Base-by-base conservation (phyloP, 2,329 filamentous ascomycete species). In the Fusarium sp. region DNA sequence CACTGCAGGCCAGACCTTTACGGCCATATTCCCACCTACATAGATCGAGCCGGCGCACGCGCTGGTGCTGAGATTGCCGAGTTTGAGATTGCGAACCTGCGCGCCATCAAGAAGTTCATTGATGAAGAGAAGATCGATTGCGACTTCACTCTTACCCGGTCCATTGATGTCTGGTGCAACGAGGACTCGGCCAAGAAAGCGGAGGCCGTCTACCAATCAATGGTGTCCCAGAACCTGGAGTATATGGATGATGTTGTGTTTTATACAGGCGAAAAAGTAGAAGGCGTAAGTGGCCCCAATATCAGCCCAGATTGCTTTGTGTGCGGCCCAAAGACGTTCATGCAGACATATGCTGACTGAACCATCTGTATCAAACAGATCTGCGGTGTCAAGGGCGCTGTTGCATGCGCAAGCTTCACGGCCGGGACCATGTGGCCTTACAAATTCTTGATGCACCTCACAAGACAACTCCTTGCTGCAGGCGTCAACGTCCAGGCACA, bases 401-500 rank as follows among this genome's bases (percentile, higher is more conserved):
- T 60, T 36, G 57, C 57, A 42, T 60, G 57, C 38, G 57, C 57
- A 15, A 60, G 57, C 57, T 60, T 60, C 0, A 60, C 57, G 6
- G 57, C 57, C 1, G 57, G 57, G 3, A 60, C 57, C 22, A 54
- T 60, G 22, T 60, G 57, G 57, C 57, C 57, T 8, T 60, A 35
- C 38, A 60, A 54, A 36, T 60, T 60, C 55, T 77, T 73, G 41
- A 75, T 72, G 69, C 84, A 87, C 4, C 79, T 79, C 22, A 79
- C 77, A 25, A 85, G 76, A 59, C 27, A 27, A 60, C 68, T 20
- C 42, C 22, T 18, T 33, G 62, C 12, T 5, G 57, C 57, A 29
- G 57, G 47, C 11, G 57, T 60, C 47, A 60, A 54, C 11, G 8
- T 60, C 22, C 57, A 60, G 29, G 46, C 57, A 7, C 36, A 60